These are phyloP conservation scores for Colletotrichum sp. DNA, from an alignment of 2,329 filamentous ascomycete genomes.

Conservation along the genomic window DNA sequence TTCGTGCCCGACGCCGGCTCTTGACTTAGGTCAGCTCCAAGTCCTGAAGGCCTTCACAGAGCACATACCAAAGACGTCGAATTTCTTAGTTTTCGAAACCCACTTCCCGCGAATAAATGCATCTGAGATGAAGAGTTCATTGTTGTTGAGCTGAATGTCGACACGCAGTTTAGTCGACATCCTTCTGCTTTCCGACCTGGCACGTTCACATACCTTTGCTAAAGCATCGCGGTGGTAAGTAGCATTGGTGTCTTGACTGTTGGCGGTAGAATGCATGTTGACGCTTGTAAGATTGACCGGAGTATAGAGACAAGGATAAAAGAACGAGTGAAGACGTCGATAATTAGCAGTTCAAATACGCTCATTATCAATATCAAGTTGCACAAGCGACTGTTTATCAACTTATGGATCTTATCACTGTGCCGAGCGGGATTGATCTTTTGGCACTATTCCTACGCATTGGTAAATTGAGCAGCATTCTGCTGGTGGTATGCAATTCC, in stretches of 20 bases:
- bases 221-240: not conserved
- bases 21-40: not conserved
- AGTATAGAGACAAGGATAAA: not conserved
- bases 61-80: not conserved
- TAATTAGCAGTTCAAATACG: not conserved
- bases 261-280: not conserved
- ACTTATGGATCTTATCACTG: not conserved
- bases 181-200: not conserved
- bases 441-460: not conserved
- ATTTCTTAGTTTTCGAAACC: not conserved
- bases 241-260: not conserved
- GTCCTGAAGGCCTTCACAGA: not conserved
- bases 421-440: not conserved
- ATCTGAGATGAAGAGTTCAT: not conserved
- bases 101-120: not conserved
- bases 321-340: not conserved
- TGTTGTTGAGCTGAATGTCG: not conserved
- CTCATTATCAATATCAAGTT: not conserved
- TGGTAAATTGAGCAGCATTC: not conserved
- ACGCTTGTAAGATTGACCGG: not conserved
- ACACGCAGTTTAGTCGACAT: not conserved
- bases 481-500: not conserved
- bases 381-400: not conserved
- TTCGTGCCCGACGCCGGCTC: slow-evolving; percentile 55
- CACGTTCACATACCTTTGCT: not conserved